A percentile compares a stretch with the other conserved stretches of the same genome.
Evolutionary conservation across 768 basidiomycete genomes (phyloP).

Genomic region (Cantharellus anzutake): DNA sequence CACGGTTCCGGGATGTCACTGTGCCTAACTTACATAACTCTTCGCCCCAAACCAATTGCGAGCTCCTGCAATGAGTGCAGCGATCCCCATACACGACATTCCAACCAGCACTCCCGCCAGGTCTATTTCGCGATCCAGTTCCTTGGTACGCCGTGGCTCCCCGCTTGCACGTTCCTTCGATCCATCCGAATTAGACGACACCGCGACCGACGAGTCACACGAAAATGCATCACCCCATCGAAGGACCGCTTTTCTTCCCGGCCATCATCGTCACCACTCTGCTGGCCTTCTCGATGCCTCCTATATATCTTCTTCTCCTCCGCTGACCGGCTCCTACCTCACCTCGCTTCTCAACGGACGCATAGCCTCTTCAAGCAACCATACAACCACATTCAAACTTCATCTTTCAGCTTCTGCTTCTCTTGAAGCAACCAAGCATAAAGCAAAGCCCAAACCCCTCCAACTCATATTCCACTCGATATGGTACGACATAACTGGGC

Average conservation of each 20-base stretch:
- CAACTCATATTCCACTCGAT: slow-evolving; percentile 10
- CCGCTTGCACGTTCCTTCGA: not conserved
- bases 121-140: too few relatives aligned
- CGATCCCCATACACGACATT: too few relatives aligned
- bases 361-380: slow-evolving; percentile 9
- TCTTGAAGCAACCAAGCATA: slow-evolving; percentile 8
- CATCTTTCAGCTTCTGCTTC: slow-evolving; percentile 12
- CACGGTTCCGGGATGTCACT: too few relatives aligned
- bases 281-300: too few relatives aligned
- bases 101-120: too few relatives aligned
- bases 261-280: too few relatives aligned
- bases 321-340: slow-evolving; percentile 15
- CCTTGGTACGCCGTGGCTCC: not conserved
- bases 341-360: slow-evolving; percentile 15
- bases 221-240: too few relatives aligned
- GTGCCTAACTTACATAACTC: too few relatives aligned
- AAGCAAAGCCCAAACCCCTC: slow-evolving; percentile 7
- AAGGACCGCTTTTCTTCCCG: too few relatives aligned
- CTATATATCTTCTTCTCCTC: slow-evolving; percentile 1
- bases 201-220: too few relatives aligned
- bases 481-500: slow-evolving; percentile 11
- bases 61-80: too few relatives aligned
- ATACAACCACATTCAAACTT: slow-evolving; percentile 11
- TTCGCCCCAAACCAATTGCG: too few relatives aligned
- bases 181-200: not conserved